Evolutionary conservation across 2,329 filamentous ascomycete genomes (phyloP).

Genomic region (Xylariaceae sp.): DNA sequence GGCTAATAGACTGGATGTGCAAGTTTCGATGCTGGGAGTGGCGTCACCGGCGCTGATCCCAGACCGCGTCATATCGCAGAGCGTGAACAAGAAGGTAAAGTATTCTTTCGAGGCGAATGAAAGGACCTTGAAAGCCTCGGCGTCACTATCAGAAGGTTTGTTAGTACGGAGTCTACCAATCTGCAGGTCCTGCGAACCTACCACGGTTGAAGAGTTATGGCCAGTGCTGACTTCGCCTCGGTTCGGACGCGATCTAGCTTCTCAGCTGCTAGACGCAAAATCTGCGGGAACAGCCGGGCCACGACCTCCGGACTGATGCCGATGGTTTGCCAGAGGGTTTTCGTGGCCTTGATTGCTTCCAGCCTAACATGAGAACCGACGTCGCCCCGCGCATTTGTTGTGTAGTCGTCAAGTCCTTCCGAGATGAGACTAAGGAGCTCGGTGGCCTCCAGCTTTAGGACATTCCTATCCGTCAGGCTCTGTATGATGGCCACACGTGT

Average conservation of each 20-base stretch:
- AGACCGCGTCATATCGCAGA: constrained; percentile 39
- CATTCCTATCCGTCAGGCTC: constrained; percentile 46
- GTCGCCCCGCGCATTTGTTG: constrained; percentile 82
- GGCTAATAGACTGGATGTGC: constrained; percentile 54
- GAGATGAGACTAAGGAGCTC: constrained; percentile 45
- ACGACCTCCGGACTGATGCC: constrained; percentile 28
- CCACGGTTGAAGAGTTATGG: constrained; percentile 43
- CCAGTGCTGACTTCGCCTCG: constrained; percentile 55
- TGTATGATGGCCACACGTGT: constrained; percentile 53
- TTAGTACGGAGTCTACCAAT: constrained; percentile 19
- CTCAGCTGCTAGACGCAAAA: constrained; percentile 72
- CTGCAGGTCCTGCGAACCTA: constrained; percentile 33
- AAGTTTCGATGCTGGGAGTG: constrained; percentile 32
- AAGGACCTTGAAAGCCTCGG: constrained; percentile 35
- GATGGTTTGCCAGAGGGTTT: constrained; percentile 49
- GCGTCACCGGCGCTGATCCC: constrained; percentile 37
- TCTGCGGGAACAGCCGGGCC: constrained; percentile 43
- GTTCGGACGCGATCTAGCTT: constrained; percentile 83
- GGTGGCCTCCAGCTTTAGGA: constrained; percentile 40
- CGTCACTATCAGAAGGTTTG: constrained; percentile 32
- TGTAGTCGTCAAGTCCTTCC: constrained; percentile 79
- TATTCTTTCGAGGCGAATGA: constrained; percentile 58
- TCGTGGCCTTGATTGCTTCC: constrained; percentile 73
- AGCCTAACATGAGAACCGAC: constrained; percentile 81
- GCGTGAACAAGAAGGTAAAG: constrained; percentile 51